Evolutionary conservation across 1,284 basidiomycete genomes (phyloP), one percentile per base, ranked within the genome.

Genomic region (Bjerkandera adusta): DNA sequence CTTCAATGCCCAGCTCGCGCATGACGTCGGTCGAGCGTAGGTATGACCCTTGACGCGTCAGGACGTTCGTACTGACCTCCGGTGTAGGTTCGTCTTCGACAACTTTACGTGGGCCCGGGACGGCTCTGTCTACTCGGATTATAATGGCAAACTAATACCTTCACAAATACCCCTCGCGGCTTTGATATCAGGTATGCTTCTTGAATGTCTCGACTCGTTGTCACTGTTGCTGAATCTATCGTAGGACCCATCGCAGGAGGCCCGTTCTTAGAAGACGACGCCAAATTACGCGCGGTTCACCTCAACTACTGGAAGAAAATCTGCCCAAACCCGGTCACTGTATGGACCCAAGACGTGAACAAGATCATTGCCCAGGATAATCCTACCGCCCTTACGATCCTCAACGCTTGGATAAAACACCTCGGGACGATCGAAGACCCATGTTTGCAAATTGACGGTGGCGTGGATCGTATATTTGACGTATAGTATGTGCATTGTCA

Each of bases 361-460:
- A 50, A 52, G 26, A 35, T 56, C n/a, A 27, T 15, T 11, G 39
- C 32, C 41, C 40, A 48, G 20, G 36, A 51, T 34, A 40, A 47
- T 21, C 42, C 53, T 3, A 38, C 49, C 32, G 45, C 48, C 6
- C 61, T 11, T 6, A 44, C 41, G 5, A 44, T 81, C 2, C 57
- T 82, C 3, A 60, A 75, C 4, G 78, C 75, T 66, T 85, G 81
- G 80, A 56, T 67, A 0, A 52, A 70, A 0, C 64, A 67, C 24
- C 62, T 85, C n/a, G 55, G 79, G 18, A 73, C 76, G 53, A 63
- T 81, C 33, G 66, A 72, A 16, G 66, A 56, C 11, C 47, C 49
- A 8, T 60, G 58, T 33, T 46, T 60, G n/a, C 40, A 55, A 39
- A 51, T 54, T 3, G 51, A 50, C n/a, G 45, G 37, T 1, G 35